A percentile compares a stretch with the other conserved stretches of the same genome.
phyloP scores from a whole-genome alignment of 2,329 filamentous ascomycete genomes.

The Mollisia scopiformis region DNA sequence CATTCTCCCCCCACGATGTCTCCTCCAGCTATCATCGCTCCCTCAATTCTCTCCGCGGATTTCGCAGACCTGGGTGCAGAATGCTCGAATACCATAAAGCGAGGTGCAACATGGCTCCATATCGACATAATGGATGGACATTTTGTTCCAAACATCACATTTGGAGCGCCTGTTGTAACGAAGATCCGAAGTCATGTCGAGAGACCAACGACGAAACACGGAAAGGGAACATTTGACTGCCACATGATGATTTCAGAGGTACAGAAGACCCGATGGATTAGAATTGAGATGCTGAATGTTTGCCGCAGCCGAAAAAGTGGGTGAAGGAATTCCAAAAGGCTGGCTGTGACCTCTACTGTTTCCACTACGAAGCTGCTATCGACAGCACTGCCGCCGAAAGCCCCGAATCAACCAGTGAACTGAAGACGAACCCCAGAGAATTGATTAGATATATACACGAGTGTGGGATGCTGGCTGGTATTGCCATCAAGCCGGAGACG shows the following conservation, averaged over 20 bases:
- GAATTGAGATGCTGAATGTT: not conserved
- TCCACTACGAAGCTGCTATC: constrained; percentile 97
- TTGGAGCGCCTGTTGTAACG: constrained; percentile 91
- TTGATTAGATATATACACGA: constrained; percentile 91
- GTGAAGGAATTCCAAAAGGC: constrained; percentile 92
- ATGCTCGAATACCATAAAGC: constrained; percentile 82
- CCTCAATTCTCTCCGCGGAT: constrained; percentile 97
- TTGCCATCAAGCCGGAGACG: constrained; percentile 94
- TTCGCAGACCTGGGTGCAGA: constrained; percentile 87
- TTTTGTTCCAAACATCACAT: constrained; percentile 98
- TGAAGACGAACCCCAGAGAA: constrained; percentile 79
- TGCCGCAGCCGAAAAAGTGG: constrained; percentile 90
- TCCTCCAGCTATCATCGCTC: constrained; percentile 91
- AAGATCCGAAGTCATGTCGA: constrained; percentile 90
- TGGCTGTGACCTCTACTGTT: constrained; percentile 98
- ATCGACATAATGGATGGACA: constrained; percentile 79
- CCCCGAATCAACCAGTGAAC: constrained; percentile 69
- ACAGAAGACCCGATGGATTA: constrained; percentile 25
- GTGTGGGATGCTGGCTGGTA: constrained; percentile 84
- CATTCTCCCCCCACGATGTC: constrained; percentile 60
- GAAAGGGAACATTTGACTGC: constrained; percentile 95
- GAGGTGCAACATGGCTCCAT: constrained; percentile 91
- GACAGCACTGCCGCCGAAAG: constrained; percentile 80
- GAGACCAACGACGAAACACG: constrained; percentile 67
- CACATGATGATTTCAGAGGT: constrained; percentile 99